Evolutionary conservation across 2,329 filamentous ascomycete genomes (phyloP).

Genomic region (Stylonectria norvegica): DNA sequence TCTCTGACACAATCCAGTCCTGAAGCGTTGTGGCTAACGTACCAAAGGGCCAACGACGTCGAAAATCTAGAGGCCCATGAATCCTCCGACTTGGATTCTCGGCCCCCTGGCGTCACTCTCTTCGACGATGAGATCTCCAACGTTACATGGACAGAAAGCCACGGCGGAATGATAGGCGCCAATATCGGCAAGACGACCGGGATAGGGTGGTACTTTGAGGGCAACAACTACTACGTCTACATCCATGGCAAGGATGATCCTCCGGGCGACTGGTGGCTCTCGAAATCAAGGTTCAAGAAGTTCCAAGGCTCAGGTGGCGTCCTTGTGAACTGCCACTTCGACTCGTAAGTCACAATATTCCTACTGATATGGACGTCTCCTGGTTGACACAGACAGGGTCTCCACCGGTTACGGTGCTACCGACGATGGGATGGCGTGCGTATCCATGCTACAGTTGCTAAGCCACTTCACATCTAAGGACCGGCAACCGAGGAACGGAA

Average conservation of each 20-base stretch:
- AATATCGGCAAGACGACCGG: conserved; percentile 27
- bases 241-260: conserved; percentile 78
- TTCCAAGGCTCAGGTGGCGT: conserved; percentile 68
- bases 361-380: too few relatives aligned
- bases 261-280: conserved; percentile 69
- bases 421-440: conserved; percentile 86
- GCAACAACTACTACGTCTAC: conserved; percentile 88
- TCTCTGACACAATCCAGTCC: not conserved
- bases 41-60: conserved; percentile 4
- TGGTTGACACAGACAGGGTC: conserved; percentile 53
- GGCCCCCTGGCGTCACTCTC: conserved; percentile 50
- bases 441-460: conserved; percentile 81
- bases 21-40: conserved; percentile 3
- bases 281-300: conserved; percentile 36
- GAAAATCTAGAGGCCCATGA: conserved; percentile 1
- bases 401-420: conserved; percentile 90
- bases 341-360: conserved; percentile 53
- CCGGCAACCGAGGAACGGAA: conserved; percentile 71
- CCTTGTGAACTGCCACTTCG: conserved; percentile 92
- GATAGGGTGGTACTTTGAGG: conserved; percentile 76
- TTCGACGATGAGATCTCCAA: conserved; percentile 81
- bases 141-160: conserved; percentile 56
- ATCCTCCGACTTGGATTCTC: conserved; percentile 2
- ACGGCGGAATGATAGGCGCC: conserved; percentile 11
- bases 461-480: conserved; percentile 75